Percentiles rank a stretch among this genome's conserved stretches.
Conservation (phyloP, 164 flowering plant species). For the Berberis vulgaris region DNA sequence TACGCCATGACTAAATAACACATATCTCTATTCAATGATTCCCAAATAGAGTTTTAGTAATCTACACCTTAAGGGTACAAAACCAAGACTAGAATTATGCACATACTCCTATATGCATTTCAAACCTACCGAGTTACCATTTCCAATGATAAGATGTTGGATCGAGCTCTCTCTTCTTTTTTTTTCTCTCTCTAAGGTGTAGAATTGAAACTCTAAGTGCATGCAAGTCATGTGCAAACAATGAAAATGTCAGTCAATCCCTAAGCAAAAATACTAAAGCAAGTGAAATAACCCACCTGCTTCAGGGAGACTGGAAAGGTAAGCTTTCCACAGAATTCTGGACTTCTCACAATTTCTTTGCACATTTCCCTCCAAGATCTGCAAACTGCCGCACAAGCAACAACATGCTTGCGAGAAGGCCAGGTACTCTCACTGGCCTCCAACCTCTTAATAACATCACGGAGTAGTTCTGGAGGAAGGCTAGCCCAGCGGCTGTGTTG, state of each 20-base stretch:
- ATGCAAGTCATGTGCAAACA: too few relatives aligned
- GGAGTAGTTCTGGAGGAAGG: conserved; percentile 83
- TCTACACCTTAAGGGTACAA: too few relatives aligned
- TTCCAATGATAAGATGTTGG: too few relatives aligned
- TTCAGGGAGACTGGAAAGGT: conserved; percentile 90
- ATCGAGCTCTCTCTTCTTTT: too few relatives aligned
- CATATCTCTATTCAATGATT: too few relatives aligned
- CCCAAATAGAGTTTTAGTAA: too few relatives aligned
- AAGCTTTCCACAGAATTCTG: conserved; percentile 77
- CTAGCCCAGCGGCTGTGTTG: conserved; percentile 80
- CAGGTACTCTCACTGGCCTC: conserved; percentile 83
- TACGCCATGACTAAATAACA: too few relatives aligned
- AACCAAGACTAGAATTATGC: too few relatives aligned
- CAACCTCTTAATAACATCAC: conserved; percentile 77
- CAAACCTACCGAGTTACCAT: too few relatives aligned
- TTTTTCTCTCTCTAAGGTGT: not conserved
- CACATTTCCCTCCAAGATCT: conserved; percentile 91
- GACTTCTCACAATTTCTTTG: conserved; percentile 67
- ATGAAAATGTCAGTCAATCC: not conserved
- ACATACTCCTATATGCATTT: too few relatives aligned
- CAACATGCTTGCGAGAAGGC: conserved; percentile 87
- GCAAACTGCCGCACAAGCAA: conserved; percentile 90
- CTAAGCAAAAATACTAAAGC: not conserved
- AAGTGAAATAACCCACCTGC: conserved; percentile 36
- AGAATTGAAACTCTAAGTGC: not conserved